Conservation (phyloP, 176 grass and related monocot species). For the Aechmea fasciata region DNA sequence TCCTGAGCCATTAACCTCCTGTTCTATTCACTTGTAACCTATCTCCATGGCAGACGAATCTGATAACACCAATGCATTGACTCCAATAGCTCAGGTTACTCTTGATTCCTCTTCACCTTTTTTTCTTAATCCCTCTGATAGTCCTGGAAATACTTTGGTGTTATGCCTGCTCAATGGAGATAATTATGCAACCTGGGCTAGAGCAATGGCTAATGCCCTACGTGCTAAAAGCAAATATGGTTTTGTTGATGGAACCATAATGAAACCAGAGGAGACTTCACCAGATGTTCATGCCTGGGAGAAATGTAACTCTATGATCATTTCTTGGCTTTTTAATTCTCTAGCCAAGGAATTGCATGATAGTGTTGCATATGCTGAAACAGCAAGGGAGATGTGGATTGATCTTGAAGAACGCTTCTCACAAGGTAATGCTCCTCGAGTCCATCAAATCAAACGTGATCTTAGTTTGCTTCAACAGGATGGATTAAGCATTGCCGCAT, state of each 20-base stretch:
- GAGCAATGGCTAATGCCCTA: neutral
- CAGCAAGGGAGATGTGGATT: neutral
- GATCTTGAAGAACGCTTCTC: neutral
- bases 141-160: no score
- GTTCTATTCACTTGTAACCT: no score
- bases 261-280: neutral
- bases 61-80: no score
- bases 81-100: no score
- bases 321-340: neutral
- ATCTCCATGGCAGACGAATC: no score
- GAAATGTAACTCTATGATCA: neutral
- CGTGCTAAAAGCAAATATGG: neutral
- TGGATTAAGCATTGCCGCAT: neutral
- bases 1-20: no score
- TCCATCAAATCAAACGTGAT: neutral
- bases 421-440: slow-evolving; percentile 5
- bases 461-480: neutral
- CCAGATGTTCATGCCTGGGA: neutral
- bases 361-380: neutral
- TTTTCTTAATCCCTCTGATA: no score
- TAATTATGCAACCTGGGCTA: neutral
- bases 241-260: neutral
- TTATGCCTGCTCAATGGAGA: neutral
- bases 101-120: no score
- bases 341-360: neutral